Evolutionary conservation across 139 green algal genomes (phyloP).

Genomic region (Pseudopediastrum boryanum): DNA sequence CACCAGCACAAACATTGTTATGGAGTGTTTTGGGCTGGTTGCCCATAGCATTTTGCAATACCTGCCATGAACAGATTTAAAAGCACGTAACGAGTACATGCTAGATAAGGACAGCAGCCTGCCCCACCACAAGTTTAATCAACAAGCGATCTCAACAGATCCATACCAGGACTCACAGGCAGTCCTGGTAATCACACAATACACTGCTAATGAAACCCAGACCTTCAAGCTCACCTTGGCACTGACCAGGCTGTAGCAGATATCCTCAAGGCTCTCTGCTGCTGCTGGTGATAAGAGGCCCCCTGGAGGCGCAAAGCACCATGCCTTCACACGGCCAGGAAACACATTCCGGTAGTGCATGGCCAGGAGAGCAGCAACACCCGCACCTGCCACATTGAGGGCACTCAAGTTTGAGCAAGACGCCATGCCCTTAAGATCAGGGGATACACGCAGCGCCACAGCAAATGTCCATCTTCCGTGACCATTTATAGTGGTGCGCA

Average conservation of each 20-base stretch:
- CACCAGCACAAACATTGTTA: not conserved
- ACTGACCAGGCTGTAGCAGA: constrained; percentile 24
- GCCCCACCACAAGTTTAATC: too few species aligned
- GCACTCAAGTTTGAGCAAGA: not conserved
- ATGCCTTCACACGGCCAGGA: not conserved
- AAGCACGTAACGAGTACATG: too few species aligned
- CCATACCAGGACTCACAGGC: too few species aligned
- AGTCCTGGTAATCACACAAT: too few species aligned
- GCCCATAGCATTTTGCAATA: too few species aligned
- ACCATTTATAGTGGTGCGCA: not conserved
- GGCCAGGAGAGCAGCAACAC: constrained; percentile 40
- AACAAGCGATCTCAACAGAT: too few species aligned
- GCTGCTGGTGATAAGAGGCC: constrained; percentile 49
- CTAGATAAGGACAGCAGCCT: too few species aligned
- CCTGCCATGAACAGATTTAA: too few species aligned
- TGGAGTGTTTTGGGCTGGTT: too few species aligned
- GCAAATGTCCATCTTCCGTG: not conserved
- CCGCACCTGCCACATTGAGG: constrained; percentile 22
- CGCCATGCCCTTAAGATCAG: not conserved
- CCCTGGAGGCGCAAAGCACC: constrained; percentile 48
- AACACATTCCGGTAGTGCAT: constrained; percentile 36
- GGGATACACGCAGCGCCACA: not conserved
- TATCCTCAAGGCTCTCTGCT: constrained; percentile 25
- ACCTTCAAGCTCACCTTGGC: constrained; percentile 26
- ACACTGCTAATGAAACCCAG: not conserved